Conservation (phyloP, 345 rosid genomes). For the Melaleuca alternifolia region DNA sequence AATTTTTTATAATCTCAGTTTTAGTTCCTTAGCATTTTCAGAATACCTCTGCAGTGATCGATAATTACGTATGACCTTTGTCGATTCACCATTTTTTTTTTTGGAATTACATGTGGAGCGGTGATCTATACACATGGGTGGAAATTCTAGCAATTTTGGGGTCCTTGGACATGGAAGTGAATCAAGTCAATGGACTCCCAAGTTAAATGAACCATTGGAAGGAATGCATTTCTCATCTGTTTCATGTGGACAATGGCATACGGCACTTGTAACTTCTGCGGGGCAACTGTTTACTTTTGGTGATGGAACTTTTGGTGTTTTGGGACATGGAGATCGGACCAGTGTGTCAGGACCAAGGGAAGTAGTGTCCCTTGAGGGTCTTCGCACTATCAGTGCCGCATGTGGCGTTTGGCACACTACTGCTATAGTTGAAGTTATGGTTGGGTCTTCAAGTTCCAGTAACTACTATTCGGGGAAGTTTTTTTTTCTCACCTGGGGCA, state of each 20-base stretch:
- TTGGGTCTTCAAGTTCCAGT: conserved; percentile 62
- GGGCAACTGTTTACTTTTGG: conserved; percentile 76
- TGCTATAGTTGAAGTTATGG: conserved; percentile 78
- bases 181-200: conserved; percentile 58
- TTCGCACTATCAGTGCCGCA: conserved; percentile 69
- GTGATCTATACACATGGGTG: conserved; percentile 53
- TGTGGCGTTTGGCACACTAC: conserved; percentile 89
- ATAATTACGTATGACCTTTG: not conserved
- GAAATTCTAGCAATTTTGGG: conserved; percentile 43
- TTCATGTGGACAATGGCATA: conserved; percentile 84
- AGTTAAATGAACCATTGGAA: conserved; percentile 61
- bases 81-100: not conserved
- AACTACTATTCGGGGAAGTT: conserved; percentile 68
- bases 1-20: not conserved
- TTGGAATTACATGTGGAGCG: not conserved
- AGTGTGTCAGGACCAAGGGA: conserved; percentile 56
- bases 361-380: conserved; percentile 71
- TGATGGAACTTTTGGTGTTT: conserved; percentile 74
- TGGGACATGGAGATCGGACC: conserved; percentile 61
- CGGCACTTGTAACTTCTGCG: conserved; percentile 66
- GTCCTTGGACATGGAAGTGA: conserved; percentile 66
- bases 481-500: conserved; percentile 87
- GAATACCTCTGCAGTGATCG: not conserved
- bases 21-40: not conserved
- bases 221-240: conserved; percentile 66